Evolutionary conservation across 2,329 filamentous ascomycete genomes (phyloP).

Genomic region (Clarireedia homoeocarpa): DNA sequence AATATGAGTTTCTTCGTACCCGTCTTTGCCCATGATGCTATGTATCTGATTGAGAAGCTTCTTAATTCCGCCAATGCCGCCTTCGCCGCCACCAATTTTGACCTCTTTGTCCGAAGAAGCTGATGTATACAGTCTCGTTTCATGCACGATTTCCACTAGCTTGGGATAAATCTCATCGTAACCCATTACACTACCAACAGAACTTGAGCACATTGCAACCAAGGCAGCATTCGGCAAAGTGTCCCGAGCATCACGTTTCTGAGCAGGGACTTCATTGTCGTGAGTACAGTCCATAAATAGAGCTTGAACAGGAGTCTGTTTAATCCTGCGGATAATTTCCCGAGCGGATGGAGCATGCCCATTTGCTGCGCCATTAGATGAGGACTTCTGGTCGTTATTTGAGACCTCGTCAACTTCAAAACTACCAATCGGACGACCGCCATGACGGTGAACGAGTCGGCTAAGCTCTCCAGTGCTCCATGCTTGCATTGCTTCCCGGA

Average conservation of each 20-base stretch:
- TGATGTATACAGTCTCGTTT: conserved; percentile 76
- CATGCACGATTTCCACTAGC: conserved; percentile 86
- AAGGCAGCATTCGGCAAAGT: conserved; percentile 90
- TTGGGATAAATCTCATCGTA: conserved; percentile 95
- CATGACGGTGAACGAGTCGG: conserved; percentile 85
- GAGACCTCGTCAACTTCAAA: conserved; percentile 89
- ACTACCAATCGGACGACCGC: conserved; percentile 89
- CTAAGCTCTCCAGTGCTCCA: conserved; percentile 94
- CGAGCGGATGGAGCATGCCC: conserved; percentile 26
- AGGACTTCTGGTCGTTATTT: conserved; percentile 42
- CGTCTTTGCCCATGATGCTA: conserved; percentile 88
- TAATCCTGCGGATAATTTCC: conserved; percentile 66
- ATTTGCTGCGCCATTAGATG: conserved; percentile 24
- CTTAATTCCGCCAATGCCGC: conserved; percentile 84
- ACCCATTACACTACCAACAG: conserved; percentile 93
- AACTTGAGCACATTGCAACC: conserved; percentile 91
- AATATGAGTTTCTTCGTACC: conserved; percentile 91
- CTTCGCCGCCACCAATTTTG: conserved; percentile 60
- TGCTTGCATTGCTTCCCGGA: conserved; percentile 96
- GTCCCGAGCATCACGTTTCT: conserved; percentile 90
- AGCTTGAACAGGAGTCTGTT: conserved; percentile 81
- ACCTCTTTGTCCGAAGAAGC: conserved; percentile 59
- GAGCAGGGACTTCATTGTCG: conserved; percentile 92
- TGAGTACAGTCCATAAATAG: conserved; percentile 99
- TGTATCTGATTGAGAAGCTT: conserved; percentile 93